These are phyloP conservation scores for Triticum urartu DNA, from an alignment of 176 grass and related monocot species.

Conservation along the genomic window DNA sequence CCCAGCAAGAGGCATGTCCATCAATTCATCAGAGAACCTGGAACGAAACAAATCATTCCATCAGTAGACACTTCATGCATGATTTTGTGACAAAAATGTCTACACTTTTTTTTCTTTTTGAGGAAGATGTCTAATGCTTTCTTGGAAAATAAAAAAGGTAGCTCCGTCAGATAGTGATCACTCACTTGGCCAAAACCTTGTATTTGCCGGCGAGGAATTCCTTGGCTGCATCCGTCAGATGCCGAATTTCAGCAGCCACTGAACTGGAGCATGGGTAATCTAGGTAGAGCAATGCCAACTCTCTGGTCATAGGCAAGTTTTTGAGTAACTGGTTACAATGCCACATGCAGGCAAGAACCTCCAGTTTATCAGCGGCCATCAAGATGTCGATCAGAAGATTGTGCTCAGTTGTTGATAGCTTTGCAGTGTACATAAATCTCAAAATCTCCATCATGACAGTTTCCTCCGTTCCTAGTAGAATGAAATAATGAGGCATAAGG, in stretches of 20 bases:
- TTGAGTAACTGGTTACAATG: conserved; percentile 81
- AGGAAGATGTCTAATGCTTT: neutral
- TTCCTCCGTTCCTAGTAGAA: conserved; percentile 70
- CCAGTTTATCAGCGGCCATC: conserved; percentile 88
- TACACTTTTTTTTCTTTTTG: neutral
- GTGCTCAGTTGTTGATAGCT: conserved; percentile 64
- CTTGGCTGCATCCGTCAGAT: conserved; percentile 50
- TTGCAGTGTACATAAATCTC: conserved; percentile 87
- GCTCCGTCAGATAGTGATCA: neutral
- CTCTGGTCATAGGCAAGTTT: conserved; percentile 78
- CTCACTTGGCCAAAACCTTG: conserved; percentile 51
- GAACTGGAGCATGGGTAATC: conserved; percentile 66
- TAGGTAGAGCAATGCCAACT: conserved; percentile 83
- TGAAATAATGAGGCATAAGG: neutral
- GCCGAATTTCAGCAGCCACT: conserved; percentile 49
- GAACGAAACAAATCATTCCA: conserved; percentile 16
- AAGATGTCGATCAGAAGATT: conserved; percentile 64
- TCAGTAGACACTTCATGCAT: neutral
- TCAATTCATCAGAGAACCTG: conserved; percentile 65
- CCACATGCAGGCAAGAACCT: conserved; percentile 92
- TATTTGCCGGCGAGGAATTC: conserved; percentile 53
- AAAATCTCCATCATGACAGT: conserved; percentile 76
- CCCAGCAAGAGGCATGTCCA: conserved; percentile 62
- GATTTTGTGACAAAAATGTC: neutral
- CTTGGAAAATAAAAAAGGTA: neutral